These are phyloP conservation scores for Xylariaceae sp. DNA, from an alignment of 2,329 filamentous ascomycete genomes.

Conservation along the genomic window DNA sequence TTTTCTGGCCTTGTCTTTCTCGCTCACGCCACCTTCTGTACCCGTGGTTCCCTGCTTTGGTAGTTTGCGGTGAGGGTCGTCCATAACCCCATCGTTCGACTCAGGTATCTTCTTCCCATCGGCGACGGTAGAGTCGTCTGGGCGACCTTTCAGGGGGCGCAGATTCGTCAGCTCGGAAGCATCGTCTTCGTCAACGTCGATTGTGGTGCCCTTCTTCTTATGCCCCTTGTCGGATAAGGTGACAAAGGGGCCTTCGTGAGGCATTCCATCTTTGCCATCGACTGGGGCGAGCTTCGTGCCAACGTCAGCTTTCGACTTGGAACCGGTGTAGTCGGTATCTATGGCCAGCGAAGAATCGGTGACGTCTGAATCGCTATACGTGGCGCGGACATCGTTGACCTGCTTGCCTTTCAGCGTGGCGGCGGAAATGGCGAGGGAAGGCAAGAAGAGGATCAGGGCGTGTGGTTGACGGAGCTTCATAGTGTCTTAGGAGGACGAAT, in stretches of 20 bases:
- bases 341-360: conserved; percentile 19
- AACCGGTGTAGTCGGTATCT: conserved; percentile 28
- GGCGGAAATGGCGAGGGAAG: conserved; percentile 24
- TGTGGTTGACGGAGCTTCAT: conserved; percentile 28
- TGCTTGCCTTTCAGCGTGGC: conserved; percentile 18
- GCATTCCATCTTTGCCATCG: conserved; percentile 90
- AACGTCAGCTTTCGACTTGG: conserved; percentile 37
- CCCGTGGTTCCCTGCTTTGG: conserved; percentile 85
- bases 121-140: conserved; percentile 48
- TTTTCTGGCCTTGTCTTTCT: conserved; percentile 75
- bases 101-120: conserved; percentile 61
- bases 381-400: conserved; percentile 13
- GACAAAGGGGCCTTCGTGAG: conserved; percentile 80
- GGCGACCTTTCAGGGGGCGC: conserved; percentile 47
- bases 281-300: conserved; percentile 76
- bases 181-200: conserved; percentile 21
- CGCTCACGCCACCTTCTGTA: conserved; percentile 82
- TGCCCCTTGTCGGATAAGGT: conserved; percentile 46
- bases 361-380: conserved; percentile 7
- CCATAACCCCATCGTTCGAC: conserved; percentile 81
- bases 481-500: conserved; percentile 9
- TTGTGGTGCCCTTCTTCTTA: conserved; percentile 29
- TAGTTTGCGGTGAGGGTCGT: conserved; percentile 70
- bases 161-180: conserved; percentile 35
- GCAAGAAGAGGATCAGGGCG: conserved; percentile 27